phyloP scores from a whole-genome alignment of 306 rosid genomes.

The Cicer judaicum region DNA sequence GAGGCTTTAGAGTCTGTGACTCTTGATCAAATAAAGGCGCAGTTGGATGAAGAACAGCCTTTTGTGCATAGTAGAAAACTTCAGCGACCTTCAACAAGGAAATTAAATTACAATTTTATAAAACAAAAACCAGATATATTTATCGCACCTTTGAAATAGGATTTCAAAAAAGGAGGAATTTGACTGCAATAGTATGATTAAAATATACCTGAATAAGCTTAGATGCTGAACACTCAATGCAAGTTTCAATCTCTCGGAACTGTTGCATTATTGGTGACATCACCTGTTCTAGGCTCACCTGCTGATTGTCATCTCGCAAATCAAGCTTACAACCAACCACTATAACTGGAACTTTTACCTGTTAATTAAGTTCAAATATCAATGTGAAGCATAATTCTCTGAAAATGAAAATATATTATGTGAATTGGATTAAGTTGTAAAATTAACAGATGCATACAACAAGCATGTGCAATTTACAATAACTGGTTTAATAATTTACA shows the following conservation, averaged over 20 bases:
- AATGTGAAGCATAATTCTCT: conserved; percentile 31
- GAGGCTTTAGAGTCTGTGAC: conserved; percentile 90
- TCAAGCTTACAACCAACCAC: conserved; percentile 98
- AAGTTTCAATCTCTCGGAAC: conserved; percentile 98
- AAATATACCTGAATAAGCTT: conserved; percentile 89
- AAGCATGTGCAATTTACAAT: background rate
- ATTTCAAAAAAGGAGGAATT: conserved; percentile 6
- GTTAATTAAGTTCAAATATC: conserved; percentile 48
- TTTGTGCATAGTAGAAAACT: conserved; percentile 97
- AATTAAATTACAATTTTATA: conserved; percentile 23
- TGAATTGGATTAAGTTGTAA: background rate
- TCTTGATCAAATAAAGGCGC: conserved; percentile 97
- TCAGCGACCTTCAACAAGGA: conserved; percentile 79
- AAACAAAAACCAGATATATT: conserved; percentile 36
- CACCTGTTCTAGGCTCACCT: conserved; percentile 89
- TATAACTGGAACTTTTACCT: conserved; percentile 95
- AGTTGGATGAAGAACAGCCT: conserved; percentile 98
- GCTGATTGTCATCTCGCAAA: conserved; percentile 91
- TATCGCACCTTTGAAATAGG: conserved; percentile 26
- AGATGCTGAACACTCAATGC: conserved; percentile 92
- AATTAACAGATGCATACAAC: background rate
- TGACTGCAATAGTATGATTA: background rate
- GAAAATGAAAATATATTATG: background rate
- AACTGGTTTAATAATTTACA: conserved; percentile 16
- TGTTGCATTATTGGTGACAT: conserved; percentile 99